Conservation (phyloP, 2,329 filamentous ascomycete species). For the Phialophora macrospora region DNA sequence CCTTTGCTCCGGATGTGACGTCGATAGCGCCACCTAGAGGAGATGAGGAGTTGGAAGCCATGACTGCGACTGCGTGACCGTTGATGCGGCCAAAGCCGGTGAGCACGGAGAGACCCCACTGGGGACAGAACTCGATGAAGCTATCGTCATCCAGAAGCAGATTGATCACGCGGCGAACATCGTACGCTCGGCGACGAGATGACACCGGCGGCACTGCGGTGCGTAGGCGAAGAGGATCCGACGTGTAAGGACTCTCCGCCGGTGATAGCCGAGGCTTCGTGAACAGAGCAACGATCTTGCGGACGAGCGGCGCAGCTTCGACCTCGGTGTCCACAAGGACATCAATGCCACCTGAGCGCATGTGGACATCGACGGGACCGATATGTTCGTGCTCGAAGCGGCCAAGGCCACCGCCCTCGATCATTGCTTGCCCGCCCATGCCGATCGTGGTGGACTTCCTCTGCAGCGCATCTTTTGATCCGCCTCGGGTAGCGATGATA, state of each 20-base stretch:
- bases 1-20: constrained; percentile 32
- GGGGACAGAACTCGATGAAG: constrained; percentile 34
- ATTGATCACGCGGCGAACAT: constrained; percentile 33
- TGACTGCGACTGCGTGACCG: constrained; percentile 32
- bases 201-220: constrained; percentile 33
- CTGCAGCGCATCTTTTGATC: constrained; percentile 30
- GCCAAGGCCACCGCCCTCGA: constrained; percentile 33
- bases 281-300: constrained; percentile 34
- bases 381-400: constrained; percentile 35
- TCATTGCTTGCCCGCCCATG: constrained; percentile 36
- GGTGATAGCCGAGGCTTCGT: constrained; percentile 32
- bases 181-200: constrained; percentile 32
- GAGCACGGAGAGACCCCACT: constrained; percentile 35
- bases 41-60: constrained; percentile 33
- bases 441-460: constrained; percentile 34
- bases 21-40: constrained; percentile 32
- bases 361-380: constrained; percentile 33
- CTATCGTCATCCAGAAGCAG: constrained; percentile 32
- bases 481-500: constrained; percentile 31
- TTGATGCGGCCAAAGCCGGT: constrained; percentile 34
- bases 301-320: constrained; percentile 33
- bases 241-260: constrained; percentile 31
- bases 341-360: constrained; percentile 34
- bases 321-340: constrained; percentile 34
- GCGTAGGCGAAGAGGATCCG: constrained; percentile 33